Conservation (phyloP, 345 rosid species). For the Citrus inodora region DNA sequence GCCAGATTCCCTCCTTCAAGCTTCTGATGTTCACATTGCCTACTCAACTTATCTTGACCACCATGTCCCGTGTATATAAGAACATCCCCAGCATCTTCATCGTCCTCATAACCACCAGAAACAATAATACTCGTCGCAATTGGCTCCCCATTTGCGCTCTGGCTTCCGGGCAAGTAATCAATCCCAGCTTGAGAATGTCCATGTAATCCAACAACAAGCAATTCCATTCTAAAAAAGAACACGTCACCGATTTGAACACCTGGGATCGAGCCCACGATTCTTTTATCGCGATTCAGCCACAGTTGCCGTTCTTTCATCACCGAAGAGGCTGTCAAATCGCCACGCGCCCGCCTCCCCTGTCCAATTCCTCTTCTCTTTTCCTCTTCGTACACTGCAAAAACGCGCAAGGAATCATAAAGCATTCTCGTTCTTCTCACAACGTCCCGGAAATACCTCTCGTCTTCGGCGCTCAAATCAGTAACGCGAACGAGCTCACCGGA, state of each 20-base stretch:
- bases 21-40: conserved; percentile 71
- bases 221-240: conserved; percentile 76
- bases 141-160: conserved; percentile 74
- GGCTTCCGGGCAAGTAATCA: conserved; percentile 58
- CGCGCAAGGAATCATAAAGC: conserved; percentile 61
- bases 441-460: conserved; percentile 55
- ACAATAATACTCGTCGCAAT: conserved; percentile 85
- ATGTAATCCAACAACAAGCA: conserved; percentile 78
- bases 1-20: conserved; percentile 90
- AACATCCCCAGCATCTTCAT: conserved; percentile 69
- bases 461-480: conserved; percentile 53
- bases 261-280: conserved; percentile 83
- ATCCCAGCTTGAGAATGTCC: conserved; percentile 90
- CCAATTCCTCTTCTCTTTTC: conserved; percentile 26
- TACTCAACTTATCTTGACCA: conserved; percentile 66
- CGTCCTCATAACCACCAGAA: conserved; percentile 90
- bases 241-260: conserved; percentile 75
- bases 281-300: conserved; percentile 78
- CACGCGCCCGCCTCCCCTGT: conserved; percentile 36
- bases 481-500: conserved; percentile 82
- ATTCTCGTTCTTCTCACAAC: conserved; percentile 56
- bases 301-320: conserved; percentile 54
- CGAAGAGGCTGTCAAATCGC: conserved; percentile 56
- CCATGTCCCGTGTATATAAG: conserved; percentile 84
- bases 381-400: conserved; percentile 43